Base-by-base conservation (phyloP, 257 asterid species). In the Solanum habrochaites region DNA sequence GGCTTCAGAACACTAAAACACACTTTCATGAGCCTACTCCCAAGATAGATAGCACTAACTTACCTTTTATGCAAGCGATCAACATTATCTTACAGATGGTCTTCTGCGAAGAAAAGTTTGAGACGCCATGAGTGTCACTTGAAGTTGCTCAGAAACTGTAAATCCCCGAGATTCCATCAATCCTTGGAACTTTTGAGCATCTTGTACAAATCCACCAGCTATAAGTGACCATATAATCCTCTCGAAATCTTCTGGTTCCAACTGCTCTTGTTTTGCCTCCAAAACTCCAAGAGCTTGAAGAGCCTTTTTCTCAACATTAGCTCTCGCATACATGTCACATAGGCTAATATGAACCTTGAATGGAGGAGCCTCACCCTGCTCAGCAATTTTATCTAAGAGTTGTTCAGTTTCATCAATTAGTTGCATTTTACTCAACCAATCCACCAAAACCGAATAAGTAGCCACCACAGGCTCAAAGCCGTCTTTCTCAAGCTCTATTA, bases 371-470 rank as follows among this genome's bases (percentile, higher is more conserved):
- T 94, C 99, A 11, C 96, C 95, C 82, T 64, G 92, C 85, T 91
- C 92, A 3, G 96, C 85, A 87, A 97, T 95, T 90, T 92, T 94
- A 87, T 90, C 93, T 90, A 97, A 81, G 74, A 97, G 29, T 87
- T 96, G 97, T 86, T 97, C 98, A 52, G 95, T 97, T 90, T 97
- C 99, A 88, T 97, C 98, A 60, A 92, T 85, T 39, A 97, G 93
- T 89, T 87, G 91, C 93, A 94, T 43, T 82, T 91, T 93, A 88
- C 88, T 87, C 21, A 95, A 88, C 99, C 99, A 97, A 85, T 94
- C 99, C 82, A 95, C 91, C 83, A 97, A 72, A 91, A 91, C 93
- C 1, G 96, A 90, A 67, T 93, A 92, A 39, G 98, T 97, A 87
- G 89, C 90, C 77, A 95, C 93, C 83, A 98, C 99, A 49, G 94